A percentile compares a stretch with the other conserved stretches of the same genome.
These are phyloP conservation scores for Hypoxylon sp. DNA, from an alignment of 2,329 filamentous ascomycete species.

Conservation along the genomic window DNA sequence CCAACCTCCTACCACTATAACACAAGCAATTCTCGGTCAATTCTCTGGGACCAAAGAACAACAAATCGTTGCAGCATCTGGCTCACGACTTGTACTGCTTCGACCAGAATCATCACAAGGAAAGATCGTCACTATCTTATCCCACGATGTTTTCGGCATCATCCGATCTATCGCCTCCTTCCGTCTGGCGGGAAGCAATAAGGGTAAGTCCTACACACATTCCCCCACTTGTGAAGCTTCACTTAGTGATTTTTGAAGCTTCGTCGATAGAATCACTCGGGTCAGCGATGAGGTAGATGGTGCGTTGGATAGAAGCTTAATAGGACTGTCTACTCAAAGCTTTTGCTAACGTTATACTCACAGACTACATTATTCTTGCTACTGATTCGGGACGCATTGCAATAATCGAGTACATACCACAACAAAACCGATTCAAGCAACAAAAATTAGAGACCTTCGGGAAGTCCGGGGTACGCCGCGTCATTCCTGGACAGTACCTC, in stretches of 20 bases:
- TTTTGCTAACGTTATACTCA: constrained; percentile 38
- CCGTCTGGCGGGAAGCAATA: constrained; percentile 89
- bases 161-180: constrained; percentile 90
- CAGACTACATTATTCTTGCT: constrained; percentile 95
- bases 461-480: constrained; percentile 92
- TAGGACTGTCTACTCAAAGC: constrained; percentile 27
- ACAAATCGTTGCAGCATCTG: constrained; percentile 93
- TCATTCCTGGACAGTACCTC: constrained; percentile 94
- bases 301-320: constrained; percentile 33
- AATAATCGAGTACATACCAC: constrained; percentile 88
- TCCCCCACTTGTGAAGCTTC: constrained; percentile 57
- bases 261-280: constrained; percentile 57
- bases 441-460: constrained; percentile 97
- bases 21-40: constrained; percentile 91
- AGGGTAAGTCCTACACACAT: constrained; percentile 79
- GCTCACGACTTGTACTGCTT: constrained; percentile 86
- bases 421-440: constrained; percentile 85
- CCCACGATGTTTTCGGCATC: constrained; percentile 96
- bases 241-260: constrained; percentile 78
- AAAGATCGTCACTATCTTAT: constrained; percentile 84
- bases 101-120: constrained; percentile 86
- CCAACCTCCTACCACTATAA: constrained; percentile 88
- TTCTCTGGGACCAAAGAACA: constrained; percentile 97
- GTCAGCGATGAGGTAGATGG: constrained; percentile 40
- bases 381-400: constrained; percentile 96